Conservation (phyloP, 495 filamentous ascomycete species). For the Penicillium salamii region DNA sequence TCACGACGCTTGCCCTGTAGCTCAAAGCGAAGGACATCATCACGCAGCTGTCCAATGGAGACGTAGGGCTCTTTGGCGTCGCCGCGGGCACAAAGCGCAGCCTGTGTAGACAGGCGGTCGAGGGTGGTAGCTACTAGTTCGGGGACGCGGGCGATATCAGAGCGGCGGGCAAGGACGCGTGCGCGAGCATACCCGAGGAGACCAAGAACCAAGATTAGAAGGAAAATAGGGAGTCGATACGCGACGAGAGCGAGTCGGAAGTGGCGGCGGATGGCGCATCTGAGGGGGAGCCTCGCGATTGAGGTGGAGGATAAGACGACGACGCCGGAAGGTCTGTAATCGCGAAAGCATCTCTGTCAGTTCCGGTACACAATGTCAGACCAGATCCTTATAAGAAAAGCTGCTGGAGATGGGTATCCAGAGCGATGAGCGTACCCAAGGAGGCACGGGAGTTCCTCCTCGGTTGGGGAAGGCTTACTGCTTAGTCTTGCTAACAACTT, state of each 20-base stretch:
- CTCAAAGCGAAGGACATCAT: slow-evolving; percentile 84
- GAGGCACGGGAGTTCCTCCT: slow-evolving; percentile 30
- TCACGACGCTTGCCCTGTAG: slow-evolving; percentile 71
- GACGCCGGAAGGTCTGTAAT: slow-evolving; percentile 62
- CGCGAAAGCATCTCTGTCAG: slow-evolving; percentile 74
- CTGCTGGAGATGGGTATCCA: slow-evolving; percentile 17
- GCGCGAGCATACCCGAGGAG: slow-evolving; percentile 55
- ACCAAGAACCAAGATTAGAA: slow-evolving; percentile 54
- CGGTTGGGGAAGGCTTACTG: slow-evolving; percentile 64
- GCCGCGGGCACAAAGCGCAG: slow-evolving; percentile 68
- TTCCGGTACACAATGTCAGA: slow-evolving; percentile 50
- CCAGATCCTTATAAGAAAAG: slow-evolving; percentile 31
- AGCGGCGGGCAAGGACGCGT: slow-evolving; percentile 52
- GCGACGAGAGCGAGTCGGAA: slow-evolving; percentile 86
- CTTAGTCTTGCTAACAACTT: slow-evolving; percentile 66
- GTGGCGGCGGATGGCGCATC: slow-evolving; percentile 84
- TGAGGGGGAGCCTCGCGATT: slow-evolving; percentile 82
- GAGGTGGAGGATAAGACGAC: slow-evolving; percentile 67
- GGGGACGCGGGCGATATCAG: slow-evolving; percentile 69
- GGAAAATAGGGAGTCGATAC: slow-evolving; percentile 90
- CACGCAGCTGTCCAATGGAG: slow-evolving; percentile 81
- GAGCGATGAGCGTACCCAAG: slow-evolving; percentile 11
- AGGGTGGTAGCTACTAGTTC: slow-evolving; percentile 76
- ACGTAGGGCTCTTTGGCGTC: slow-evolving; percentile 70
- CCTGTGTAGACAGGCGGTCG: slow-evolving; percentile 77